A percentile compares a stretch with the other conserved stretches of the same genome.
phyloP scores from a whole-genome alignment of 225 moss, liverwort and hornwort genomes.

The Polytrichum formosum region DNA sequence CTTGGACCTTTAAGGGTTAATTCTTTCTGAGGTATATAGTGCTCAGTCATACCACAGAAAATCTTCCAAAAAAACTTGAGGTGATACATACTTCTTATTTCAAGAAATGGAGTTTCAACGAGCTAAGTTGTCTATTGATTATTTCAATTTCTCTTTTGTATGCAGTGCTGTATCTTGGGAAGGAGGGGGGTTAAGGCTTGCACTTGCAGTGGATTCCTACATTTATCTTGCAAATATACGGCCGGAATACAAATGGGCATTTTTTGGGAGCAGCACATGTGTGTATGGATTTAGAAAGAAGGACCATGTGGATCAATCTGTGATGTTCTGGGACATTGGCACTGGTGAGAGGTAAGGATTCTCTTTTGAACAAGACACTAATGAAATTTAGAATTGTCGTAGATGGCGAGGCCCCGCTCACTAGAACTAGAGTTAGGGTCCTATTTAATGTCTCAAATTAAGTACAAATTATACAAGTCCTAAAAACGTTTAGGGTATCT shows the following conservation, averaged over 20 bases:
- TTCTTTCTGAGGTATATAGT: too few species aligned
- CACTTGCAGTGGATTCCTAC: constrained; percentile 80
- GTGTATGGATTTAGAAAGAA: constrained; percentile 77
- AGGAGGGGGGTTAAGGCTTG: constrained; percentile 80
- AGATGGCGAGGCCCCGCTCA: too few species aligned
- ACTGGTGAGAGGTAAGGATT: constrained; percentile 67
- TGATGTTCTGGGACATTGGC: constrained; percentile 90
- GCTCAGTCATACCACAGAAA: too few species aligned
- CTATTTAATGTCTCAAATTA: too few species aligned
- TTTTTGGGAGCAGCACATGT: constrained; percentile 76
- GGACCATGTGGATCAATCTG: constrained; percentile 67
- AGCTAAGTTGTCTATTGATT: not conserved
- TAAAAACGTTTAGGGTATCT: too few species aligned
- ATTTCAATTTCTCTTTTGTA: not conserved
- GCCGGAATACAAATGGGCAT: constrained; percentile 85
- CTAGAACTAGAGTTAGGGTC: too few species aligned
- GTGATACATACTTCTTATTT: not conserved
- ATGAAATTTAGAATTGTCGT: not conserved
- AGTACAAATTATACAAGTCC: too few species aligned
- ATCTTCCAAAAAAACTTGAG: too few species aligned
- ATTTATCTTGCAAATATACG: constrained; percentile 86
- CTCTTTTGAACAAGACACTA: not conserved
- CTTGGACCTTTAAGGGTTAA: too few species aligned
- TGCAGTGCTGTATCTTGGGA: constrained; percentile 90
- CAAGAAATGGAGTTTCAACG: not conserved